Base-by-base conservation (phyloP, 176 grass and related monocot genomes). In the Elymus sibiricus region DNA sequence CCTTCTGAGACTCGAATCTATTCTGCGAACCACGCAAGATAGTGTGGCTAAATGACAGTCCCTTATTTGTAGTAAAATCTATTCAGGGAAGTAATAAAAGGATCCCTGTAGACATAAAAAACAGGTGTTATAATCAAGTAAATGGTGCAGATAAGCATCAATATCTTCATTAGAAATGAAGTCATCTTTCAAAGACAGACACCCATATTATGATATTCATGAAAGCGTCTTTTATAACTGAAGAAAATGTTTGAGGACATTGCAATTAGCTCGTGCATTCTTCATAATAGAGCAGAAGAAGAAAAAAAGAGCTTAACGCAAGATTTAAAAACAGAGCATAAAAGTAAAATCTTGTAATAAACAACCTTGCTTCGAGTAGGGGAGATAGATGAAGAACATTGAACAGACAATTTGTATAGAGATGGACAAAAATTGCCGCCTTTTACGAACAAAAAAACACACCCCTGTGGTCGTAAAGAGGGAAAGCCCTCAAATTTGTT, bases 31-130 rank as follows among this genome's bases (percentile, higher is more conserved):
- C 7, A n/a, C 42, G 12, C 31, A 53, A 40, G 69, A 55, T 89
- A 94, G 91, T 71, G 26, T 75, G 32, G 38, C 5, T 61, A 46
- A 68, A 27, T 70, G 55, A 29, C 14, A 83, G 65, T 15, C 15
- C 31, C 16, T 67, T 47, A 60, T 34, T 26, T 19, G 17, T 31
- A 56, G 32, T n/a, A 12, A 58, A 5, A 72, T 21, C n/a, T 62
- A 62, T 9, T 26, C 22, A 2, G 24, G 25, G 24, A 24, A 12
- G 60, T 10, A 74, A 47, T 22, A 11, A 63, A 72, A 55, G 35
- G 26, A 35, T 89, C 80, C 77, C 87, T 89, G 60, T 67, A 58
- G 59, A 80, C 74, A 75, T 14, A 32, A 80, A 40, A 80, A 74
- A n/a, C 24, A 55, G 34, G 24, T 85, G 19, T 68, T 81, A 68